Evolutionary conservation across 768 basidiomycete genomes (phyloP).

Genomic region (Tylopilus felleus): DNA sequence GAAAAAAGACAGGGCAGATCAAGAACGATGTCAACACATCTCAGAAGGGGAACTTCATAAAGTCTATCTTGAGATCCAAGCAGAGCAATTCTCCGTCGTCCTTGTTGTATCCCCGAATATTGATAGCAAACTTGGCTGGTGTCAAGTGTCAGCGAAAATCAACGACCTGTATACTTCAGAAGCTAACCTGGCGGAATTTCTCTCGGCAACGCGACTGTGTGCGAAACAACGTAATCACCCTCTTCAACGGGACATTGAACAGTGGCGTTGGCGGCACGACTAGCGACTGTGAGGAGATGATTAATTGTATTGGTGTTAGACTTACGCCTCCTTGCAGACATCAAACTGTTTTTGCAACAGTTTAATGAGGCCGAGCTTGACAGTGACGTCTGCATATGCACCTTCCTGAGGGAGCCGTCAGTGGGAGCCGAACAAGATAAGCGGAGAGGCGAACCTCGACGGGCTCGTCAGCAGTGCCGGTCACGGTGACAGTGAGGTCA

Average conservation of each 20-base stretch:
- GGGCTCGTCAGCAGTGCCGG: constrained; percentile 50
- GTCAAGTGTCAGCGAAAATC: constrained; percentile 1
- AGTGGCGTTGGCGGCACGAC: constrained; percentile 68
- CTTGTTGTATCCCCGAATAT: constrained; percentile 63
- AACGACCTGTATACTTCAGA: background rate
- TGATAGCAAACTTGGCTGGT: constrained; percentile 79
- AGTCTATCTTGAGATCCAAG: constrained; percentile 75
- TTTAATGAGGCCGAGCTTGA: constrained; percentile 93
- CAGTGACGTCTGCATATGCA: constrained; percentile 82
- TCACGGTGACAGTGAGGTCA: constrained; percentile 81
- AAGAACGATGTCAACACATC: no score
- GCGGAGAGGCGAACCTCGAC: constrained; percentile 56
- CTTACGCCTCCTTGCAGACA: constrained; percentile 92
- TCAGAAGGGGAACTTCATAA: constrained; percentile 57
- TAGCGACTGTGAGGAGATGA: constrained; percentile 29
- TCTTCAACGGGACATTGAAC: constrained; percentile 81
- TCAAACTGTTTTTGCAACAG: constrained; percentile 82
- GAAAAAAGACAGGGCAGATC: constrained; percentile 1
- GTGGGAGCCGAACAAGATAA: background rate
- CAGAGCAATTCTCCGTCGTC: constrained; percentile 79
- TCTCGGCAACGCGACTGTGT: constrained; percentile 83
- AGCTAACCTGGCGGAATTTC: constrained; percentile 80
- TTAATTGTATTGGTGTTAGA: constrained; percentile 12
- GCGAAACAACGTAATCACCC: constrained; percentile 68
- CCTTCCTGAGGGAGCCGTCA: constrained; percentile 63